Percentiles rank a stretch among this genome's conserved stretches.
These are phyloP conservation scores for Globisporangium iwayamae DNA, from an alignment of 352 stramenopile genomes.

Conservation along the genomic window DNA sequence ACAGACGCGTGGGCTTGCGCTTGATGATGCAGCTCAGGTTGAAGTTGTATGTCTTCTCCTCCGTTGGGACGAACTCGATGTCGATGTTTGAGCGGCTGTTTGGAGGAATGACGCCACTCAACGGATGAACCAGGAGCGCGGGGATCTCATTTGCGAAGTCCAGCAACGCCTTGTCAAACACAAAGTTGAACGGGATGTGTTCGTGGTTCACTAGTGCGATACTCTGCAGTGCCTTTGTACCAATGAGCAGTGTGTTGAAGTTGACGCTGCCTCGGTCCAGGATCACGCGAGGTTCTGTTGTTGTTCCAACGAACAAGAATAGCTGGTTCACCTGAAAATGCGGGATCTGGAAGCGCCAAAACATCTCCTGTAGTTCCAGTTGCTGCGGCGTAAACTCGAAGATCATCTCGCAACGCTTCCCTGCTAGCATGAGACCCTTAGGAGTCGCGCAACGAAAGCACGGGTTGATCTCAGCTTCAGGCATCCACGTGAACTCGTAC, in stretches of 20 bases:
- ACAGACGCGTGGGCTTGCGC: slow-evolving; percentile 89
- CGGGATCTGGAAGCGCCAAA: slow-evolving; percentile 90
- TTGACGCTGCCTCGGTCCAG: slow-evolving; percentile 89
- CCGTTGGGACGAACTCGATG: slow-evolving; percentile 87
- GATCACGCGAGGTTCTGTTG: slow-evolving; percentile 86
- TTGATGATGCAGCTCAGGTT: slow-evolving; percentile 91
- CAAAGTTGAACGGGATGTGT: slow-evolving; percentile 92
- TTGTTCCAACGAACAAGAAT: slow-evolving; percentile 91
- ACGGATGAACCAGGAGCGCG: slow-evolving; percentile 78
- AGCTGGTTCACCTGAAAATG: slow-evolving; percentile 88
- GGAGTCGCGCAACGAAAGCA: slow-evolving; percentile 89
- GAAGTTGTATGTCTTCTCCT: slow-evolving; percentile 93
- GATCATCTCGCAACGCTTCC: slow-evolving; percentile 93
- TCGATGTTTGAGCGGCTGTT: slow-evolving; percentile 80
- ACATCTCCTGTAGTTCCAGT: slow-evolving; percentile 87
- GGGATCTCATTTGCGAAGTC: slow-evolving; percentile 76
- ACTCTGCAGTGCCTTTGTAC: slow-evolving; percentile 80
- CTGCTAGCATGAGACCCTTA: slow-evolving; percentile 90
- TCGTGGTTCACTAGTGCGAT: slow-evolving; percentile 91
- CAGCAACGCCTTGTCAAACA: slow-evolving; percentile 90
- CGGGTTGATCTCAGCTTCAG: slow-evolving; percentile 62
- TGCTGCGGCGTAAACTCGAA: slow-evolving; percentile 95
- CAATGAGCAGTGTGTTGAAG: slow-evolving; percentile 91
- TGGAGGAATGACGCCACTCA: slow-evolving; percentile 88
- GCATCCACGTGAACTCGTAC: slow-evolving; percentile 93